A percentile compares a stretch with the other conserved stretches of the same genome.
Conservation (phyloP, 768 basidiomycete species). For the Tephrocybe sp. region DNA sequence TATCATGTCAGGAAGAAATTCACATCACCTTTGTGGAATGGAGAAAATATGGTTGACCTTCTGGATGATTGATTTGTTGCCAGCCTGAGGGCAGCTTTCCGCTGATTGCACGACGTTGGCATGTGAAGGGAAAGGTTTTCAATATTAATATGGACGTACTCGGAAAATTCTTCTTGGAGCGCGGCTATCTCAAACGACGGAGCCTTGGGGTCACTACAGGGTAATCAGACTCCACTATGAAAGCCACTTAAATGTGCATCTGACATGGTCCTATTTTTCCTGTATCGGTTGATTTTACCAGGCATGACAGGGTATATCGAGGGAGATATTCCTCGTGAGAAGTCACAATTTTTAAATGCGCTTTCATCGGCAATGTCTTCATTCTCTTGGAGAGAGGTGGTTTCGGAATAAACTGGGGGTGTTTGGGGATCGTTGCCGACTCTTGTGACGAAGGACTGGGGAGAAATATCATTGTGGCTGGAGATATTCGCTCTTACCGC, state of each 20-base stretch:
- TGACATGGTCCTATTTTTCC: conserved; percentile 1
- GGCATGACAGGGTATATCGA: conserved; percentile 2
- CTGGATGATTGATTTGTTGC: conserved; percentile 7
- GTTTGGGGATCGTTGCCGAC: background rate
- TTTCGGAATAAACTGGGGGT: background rate
- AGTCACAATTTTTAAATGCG: background rate
- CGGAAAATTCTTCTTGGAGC: background rate
- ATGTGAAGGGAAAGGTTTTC: background rate
- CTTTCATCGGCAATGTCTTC: background rate
- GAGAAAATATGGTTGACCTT: conserved; percentile 10
- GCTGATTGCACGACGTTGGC: too few relatives aligned
- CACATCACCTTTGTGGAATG: background rate
- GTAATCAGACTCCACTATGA: background rate
- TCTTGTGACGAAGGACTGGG: too few relatives aligned
- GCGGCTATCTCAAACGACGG: background rate
- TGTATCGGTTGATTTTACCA: background rate
- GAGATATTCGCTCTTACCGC: too few relatives aligned
- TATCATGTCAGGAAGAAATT: background rate
- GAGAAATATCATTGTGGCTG: too few relatives aligned
- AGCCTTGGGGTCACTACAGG: background rate
- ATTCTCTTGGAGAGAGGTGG: background rate
- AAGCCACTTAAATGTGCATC: background rate
- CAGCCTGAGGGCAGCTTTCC: conserved; percentile 1
- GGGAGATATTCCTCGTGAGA: background rate
- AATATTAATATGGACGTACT: background rate